phyloP scores from a whole-genome alignment of 2,329 filamentous ascomycete species.

The Xylariaceae sp. region DNA sequence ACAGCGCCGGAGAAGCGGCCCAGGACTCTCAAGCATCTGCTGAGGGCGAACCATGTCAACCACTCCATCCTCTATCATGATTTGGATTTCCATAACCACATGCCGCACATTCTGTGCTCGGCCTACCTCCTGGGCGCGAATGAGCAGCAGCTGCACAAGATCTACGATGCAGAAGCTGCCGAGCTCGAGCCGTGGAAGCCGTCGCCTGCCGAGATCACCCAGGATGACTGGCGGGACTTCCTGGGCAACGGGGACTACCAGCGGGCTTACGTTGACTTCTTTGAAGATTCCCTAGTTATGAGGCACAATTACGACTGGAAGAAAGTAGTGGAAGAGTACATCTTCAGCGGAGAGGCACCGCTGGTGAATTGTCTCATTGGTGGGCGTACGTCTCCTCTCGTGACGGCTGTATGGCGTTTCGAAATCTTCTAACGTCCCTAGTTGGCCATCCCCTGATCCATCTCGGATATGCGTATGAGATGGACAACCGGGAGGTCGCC shows the following conservation, averaged over 20 bases:
- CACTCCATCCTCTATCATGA: conserved; percentile 75
- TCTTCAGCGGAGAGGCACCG: conserved; percentile 68
- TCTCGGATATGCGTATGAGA: conserved; percentile 85
- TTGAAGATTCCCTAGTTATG: conserved; percentile 79
- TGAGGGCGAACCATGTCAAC: conserved; percentile 88
- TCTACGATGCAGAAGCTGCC: conserved; percentile 73
- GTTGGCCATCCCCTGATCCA: conserved; percentile 92
- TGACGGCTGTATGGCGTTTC: conserved; percentile 2
- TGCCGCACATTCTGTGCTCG: conserved; percentile 73
- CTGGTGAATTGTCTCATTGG: conserved; percentile 73
- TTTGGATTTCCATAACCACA: conserved; percentile 72
- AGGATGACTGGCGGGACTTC: conserved; percentile 80
- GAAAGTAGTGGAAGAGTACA: conserved; percentile 63
- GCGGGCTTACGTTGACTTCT: conserved; percentile 87
- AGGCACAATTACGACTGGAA: conserved; percentile 77
- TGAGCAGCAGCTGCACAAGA: conserved; percentile 61
- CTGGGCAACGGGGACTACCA: conserved; percentile 76
- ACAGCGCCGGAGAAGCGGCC: conserved; percentile 69
- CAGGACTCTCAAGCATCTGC: conserved; percentile 78
- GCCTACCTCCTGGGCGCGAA: conserved; percentile 79
- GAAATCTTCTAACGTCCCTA: conserved; percentile 35
- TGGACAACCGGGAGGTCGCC: conserved; percentile 74
- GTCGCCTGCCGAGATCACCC: conserved; percentile 75
- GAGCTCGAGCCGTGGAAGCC: conserved; percentile 72
- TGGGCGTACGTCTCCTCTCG: conserved; percentile 53